Base-by-base conservation (phyloP, 2,329 filamentous ascomycete genomes). In the Calonectria pauciramosa region DNA sequence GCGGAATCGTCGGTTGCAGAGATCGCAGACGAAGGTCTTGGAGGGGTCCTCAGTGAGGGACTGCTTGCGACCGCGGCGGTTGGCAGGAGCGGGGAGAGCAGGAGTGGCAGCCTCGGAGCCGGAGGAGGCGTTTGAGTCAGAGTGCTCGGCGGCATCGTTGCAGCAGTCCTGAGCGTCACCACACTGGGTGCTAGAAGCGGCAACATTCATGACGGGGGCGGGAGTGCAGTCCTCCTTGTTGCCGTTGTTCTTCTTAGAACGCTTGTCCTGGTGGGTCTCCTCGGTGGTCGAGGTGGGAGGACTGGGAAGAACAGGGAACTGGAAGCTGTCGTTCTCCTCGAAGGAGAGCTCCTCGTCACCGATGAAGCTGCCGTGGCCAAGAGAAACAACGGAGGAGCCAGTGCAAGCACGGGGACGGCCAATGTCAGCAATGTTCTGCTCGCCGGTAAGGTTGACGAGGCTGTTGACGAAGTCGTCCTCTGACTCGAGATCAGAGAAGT, bases 11-110 rank as follows among this genome's bases (percentile, higher is more conserved):
- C 97, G 96, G 82, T 95, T 96, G 93, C 97, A 99, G 28, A 98
- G 91, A 71, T 96, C 96, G 88, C 97, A 99, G 75, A 98, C 95
- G 78, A 99, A 99, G 0, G 96, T 98, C 93, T 99, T 99, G 82
- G 95, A 97, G 1, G 97, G 97, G 82, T 99, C 97, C 83, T 99
- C 97, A 7, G 97, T 99, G 81, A 99, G 87, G 1, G 97, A 99
- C 88, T 99, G 97, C 93, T 99, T 99, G 86, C 97, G 96, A 74
- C 97, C 97, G 74, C 97, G 96, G 78, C 97, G 96, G 86, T 95
- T 98, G 80, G 94, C 91, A 13, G 94, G 94, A 11, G 89, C 87
- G 4, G 90, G 87, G 1, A 86, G 56, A 78, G 85, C 79, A 72
- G 83, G 80, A 86, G 83, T 86, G 83, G 79, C 85, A 79, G 79